phyloP scores from a whole-genome alignment of 2,329 filamentous ascomycete genomes.

The Calcarisporium arbuscula region DNA sequence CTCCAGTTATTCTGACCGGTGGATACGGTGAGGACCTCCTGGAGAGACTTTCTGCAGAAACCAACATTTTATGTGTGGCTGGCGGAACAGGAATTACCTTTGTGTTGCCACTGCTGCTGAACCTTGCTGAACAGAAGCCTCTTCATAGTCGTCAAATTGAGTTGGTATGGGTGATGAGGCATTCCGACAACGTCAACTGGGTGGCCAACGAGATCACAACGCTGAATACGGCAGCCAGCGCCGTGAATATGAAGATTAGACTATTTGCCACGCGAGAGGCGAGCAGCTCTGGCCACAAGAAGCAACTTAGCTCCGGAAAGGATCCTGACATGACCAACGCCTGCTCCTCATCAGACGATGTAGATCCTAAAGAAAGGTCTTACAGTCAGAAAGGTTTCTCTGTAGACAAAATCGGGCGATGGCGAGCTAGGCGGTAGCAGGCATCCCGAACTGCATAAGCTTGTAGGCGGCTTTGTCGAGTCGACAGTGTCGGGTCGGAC shows the following conservation, averaged over 20 bases:
- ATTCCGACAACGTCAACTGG: slow-evolving; percentile 50
- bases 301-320: slow-evolving; percentile 9
- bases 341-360: slow-evolving; percentile 19
- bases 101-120: slow-evolving; percentile 29
- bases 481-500: slow-evolving; percentile 42
- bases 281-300: slow-evolving; percentile 12
- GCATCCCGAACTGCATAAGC: slow-evolving; percentile 38
- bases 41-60: slow-evolving; percentile 31
- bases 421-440: slow-evolving; percentile 22
- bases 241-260: slow-evolving; percentile 42
- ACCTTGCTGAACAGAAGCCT: slow-evolving; percentile 33
- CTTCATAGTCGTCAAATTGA: slow-evolving; percentile 43
- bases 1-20: slow-evolving; percentile 54
- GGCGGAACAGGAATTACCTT: slow-evolving; percentile 35
- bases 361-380: too few relatives aligned
- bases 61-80: slow-evolving; percentile 33
- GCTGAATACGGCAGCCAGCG: slow-evolving; percentile 30
- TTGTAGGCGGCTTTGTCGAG: slow-evolving; percentile 44
- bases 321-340: slow-evolving; percentile 12
- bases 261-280: slow-evolving; percentile 54
- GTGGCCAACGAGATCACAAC: slow-evolving; percentile 47
- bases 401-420: slow-evolving; percentile 22
- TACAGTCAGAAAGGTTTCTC: slow-evolving; percentile 22
- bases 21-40: slow-evolving; percentile 53
- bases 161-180: slow-evolving; percentile 59